phyloP scores from a whole-genome alignment of 106 monocot species.

The Acanthochlamys bracteata region DNA sequence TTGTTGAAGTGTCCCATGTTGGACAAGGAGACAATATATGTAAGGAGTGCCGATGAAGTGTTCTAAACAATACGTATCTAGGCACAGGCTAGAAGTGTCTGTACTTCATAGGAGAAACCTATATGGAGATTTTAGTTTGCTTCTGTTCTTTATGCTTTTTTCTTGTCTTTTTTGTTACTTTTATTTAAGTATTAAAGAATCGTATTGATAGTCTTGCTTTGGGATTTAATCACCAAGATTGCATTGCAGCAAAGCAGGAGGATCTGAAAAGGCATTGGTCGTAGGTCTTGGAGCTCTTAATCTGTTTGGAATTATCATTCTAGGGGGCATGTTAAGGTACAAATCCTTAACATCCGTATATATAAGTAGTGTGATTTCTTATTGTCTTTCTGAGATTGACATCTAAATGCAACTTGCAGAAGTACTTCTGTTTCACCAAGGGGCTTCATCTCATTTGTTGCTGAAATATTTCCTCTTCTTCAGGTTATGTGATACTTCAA shows the following conservation, averaged over 20 bases:
- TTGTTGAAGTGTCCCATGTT: too few relatives aligned
- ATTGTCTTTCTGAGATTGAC: constrained; percentile 9
- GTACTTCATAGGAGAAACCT: too few relatives aligned
- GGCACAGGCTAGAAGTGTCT: too few relatives aligned
- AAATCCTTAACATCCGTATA: background rate
- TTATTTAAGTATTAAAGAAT: too few relatives aligned
- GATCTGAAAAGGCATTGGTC: constrained; percentile 81
- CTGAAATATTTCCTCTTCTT: constrained; percentile 81
- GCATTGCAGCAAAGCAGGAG: constrained; percentile 66
- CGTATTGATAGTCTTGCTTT: too few relatives aligned
- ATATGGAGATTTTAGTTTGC: too few relatives aligned
- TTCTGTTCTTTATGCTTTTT: too few relatives aligned
- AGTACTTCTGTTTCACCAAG: constrained; percentile 33
- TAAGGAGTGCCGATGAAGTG: too few relatives aligned
- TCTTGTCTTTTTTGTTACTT: too few relatives aligned
- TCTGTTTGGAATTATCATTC: constrained; percentile 82
- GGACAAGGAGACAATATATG: too few relatives aligned
- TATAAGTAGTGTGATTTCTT: background rate
- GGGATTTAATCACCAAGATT: too few relatives aligned
- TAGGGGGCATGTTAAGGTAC: constrained; percentile 82
- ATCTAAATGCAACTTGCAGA: constrained; percentile 31
- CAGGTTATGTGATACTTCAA: constrained; percentile 37
- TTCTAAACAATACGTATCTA: too few relatives aligned
- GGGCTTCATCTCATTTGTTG: constrained; percentile 83
- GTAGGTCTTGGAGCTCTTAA: constrained; percentile 83